These are phyloP conservation scores for Gremmenia infestans DNA, from an alignment of 2,329 filamentous ascomycete genomes.

Conservation along the genomic window DNA sequence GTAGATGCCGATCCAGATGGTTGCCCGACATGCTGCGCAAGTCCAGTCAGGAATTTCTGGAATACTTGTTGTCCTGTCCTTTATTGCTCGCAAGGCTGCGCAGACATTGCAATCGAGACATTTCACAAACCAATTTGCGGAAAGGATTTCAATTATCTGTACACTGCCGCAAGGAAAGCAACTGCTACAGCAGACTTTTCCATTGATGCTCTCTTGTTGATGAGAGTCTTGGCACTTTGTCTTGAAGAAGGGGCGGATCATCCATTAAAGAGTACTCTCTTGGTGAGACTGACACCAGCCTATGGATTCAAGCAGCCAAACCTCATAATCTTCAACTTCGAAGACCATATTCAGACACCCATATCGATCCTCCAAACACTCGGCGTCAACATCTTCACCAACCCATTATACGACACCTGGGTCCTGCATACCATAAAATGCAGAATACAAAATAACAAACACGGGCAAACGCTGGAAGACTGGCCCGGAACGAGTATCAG, in stretches of 20 bases:
- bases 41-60: slow-evolving; percentile 11
- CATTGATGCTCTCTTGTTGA: slow-evolving; percentile 27
- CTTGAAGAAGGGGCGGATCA: slow-evolving; percentile 21
- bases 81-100: slow-evolving; percentile 28
- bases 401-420: slow-evolving; percentile 28
- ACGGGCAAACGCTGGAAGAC: slow-evolving; percentile 22
- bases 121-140: slow-evolving; percentile 29
- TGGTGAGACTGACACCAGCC: slow-evolving; percentile 29
- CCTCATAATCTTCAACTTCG: slow-evolving; percentile 29
- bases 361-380: slow-evolving; percentile 29
- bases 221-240: slow-evolving; percentile 27
- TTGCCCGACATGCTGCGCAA: slow-evolving; percentile 26
- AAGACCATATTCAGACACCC: slow-evolving; percentile 26
- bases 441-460: slow-evolving; percentile 32
- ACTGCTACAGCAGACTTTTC: slow-evolving; percentile 17
- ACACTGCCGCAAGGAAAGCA: slow-evolving; percentile 15
- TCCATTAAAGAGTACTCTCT: slow-evolving; percentile 26
- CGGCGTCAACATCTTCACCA: slow-evolving; percentile 27
- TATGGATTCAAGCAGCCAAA: slow-evolving; percentile 23
- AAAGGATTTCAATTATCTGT: slow-evolving; percentile 28
- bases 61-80: slow-evolving; percentile 21
- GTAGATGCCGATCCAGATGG: slow-evolving; percentile 15
- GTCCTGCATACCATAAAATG: slow-evolving; percentile 31
- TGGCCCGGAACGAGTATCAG: slow-evolving; percentile 29
- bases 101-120: slow-evolving; percentile 20